Conservation (phyloP, 257 asterid species). For the Lithospermum erythrorhizon region DNA sequence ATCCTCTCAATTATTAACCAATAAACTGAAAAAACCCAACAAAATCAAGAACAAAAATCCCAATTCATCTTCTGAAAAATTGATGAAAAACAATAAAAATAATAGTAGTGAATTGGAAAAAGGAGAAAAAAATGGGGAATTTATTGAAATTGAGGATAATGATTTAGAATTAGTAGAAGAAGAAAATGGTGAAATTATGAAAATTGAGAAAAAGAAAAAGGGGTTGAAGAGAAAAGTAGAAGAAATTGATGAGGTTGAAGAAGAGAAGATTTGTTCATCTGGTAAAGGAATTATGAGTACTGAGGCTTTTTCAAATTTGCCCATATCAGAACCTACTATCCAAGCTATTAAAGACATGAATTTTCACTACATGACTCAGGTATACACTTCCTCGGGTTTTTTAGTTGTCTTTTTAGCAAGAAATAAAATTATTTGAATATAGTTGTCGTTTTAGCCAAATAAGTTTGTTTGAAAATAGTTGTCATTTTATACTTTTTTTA, state of each 20-base stretch:
- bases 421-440: no score
- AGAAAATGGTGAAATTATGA: conserved; percentile 5
- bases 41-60: conserved; percentile 4
- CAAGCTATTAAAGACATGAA: conserved; percentile 68
- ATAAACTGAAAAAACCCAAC: no score
- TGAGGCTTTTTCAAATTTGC: conserved; percentile 43
- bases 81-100: no score
- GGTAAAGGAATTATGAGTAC: conserved; percentile 63
- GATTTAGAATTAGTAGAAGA: no score
- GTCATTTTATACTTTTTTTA: no score
- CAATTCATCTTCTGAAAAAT: not conserved
- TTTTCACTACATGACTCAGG: conserved; percentile 87
- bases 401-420: no score
- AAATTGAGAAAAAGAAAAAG: conserved; percentile 17
- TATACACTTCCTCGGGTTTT: conserved; percentile 9
- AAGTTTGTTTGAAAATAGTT: no score
- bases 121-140: not conserved
- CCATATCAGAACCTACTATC: conserved; percentile 53
- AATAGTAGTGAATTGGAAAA: no score
- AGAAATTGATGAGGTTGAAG: conserved; percentile 8
- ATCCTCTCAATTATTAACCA: not conserved
- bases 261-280: conserved; percentile 19
- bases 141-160: conserved; percentile 5
- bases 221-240: conserved; percentile 18
- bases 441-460: not conserved